Percentiles rank a stretch among this genome's conserved stretches.
Evolutionary conservation across 2,329 filamentous ascomycete genomes (phyloP).

Genomic region (Fusarium hainanense): DNA sequence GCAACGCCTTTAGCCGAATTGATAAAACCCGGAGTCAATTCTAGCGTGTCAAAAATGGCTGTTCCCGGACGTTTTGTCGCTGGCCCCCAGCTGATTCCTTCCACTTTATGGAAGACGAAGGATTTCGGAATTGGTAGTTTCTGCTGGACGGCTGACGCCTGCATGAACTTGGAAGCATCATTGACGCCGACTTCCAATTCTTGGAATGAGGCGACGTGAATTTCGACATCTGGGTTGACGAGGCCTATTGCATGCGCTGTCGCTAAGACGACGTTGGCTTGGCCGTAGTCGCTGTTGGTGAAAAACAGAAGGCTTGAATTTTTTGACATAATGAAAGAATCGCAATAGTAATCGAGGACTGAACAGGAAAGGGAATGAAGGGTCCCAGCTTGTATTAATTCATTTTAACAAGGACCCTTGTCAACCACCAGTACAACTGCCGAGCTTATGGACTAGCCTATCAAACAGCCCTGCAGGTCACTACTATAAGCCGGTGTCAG

Average conservation of each 20-base stretch:
- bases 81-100: not conserved
- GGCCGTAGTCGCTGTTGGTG: not conserved
- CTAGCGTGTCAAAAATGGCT: not conserved
- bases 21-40: not conserved
- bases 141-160: not conserved
- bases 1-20: not conserved
- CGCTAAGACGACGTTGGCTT: not conserved
- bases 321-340: fast-evolving
- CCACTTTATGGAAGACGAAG: not conserved
- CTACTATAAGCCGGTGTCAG: not conserved
- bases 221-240: not conserved
- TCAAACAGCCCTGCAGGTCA: not conserved
- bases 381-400: not conserved
- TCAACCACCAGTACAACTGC: fast-evolving
- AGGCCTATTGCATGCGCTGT: not conserved
- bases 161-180: not conserved
- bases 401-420: not conserved
- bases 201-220: not conserved
- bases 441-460: not conserved
- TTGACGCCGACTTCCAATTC: not conserved
- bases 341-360: fast-evolving
- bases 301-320: not conserved
- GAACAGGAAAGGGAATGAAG: not conserved
- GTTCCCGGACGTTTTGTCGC: not conserved
- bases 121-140: fast-evolving